Conservation (phyloP, 2,329 filamentous ascomycete species). For the Phaeosphaeria sp. region DNA sequence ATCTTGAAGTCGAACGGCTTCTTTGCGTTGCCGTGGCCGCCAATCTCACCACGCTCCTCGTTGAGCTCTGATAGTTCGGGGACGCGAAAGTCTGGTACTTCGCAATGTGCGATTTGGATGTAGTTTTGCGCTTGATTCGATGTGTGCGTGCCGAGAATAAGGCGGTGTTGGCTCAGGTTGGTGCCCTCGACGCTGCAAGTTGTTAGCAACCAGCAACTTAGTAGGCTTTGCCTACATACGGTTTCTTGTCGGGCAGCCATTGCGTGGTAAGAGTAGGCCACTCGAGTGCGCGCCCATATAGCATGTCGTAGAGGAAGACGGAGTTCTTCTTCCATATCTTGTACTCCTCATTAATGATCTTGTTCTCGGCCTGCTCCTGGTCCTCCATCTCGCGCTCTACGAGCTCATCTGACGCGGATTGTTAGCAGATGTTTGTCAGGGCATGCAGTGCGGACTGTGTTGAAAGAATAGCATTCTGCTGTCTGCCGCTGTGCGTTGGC, state of each 20-base stretch:
- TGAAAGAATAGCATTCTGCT: background rate
- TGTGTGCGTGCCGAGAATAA: constrained; percentile 94
- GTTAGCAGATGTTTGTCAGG: constrained; percentile 1
- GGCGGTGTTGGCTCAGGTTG: constrained; percentile 84
- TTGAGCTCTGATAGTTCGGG: constrained; percentile 87
- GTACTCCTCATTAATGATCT: constrained; percentile 98
- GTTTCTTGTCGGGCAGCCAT: constrained; percentile 84
- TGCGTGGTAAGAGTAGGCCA: constrained; percentile 98
- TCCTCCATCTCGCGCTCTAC: constrained; percentile 65
- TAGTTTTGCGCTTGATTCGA: constrained; percentile 86
- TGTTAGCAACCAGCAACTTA: constrained; percentile 46
- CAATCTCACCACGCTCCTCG: constrained; percentile 89
- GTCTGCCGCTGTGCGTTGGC: background rate
- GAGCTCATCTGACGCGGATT: constrained; percentile 48
- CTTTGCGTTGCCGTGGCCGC: constrained; percentile 82
- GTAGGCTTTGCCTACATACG: constrained; percentile 16
- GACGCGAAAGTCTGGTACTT: constrained; percentile 79
- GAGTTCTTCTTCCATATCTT: constrained; percentile 99
- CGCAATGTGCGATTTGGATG: constrained; percentile 91
- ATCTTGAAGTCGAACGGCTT: constrained; percentile 88
- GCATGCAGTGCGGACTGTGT: no score
- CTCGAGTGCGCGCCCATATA: constrained; percentile 89
- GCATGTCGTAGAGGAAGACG: constrained; percentile 97
- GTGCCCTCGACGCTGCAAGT: constrained; percentile 68
- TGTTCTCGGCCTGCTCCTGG: constrained; percentile 76